Percentiles rank a stretch among this genome's conserved stretches.
phyloP scores from a whole-genome alignment of 306 rosid genomes.

The Malus sylvestris region DNA sequence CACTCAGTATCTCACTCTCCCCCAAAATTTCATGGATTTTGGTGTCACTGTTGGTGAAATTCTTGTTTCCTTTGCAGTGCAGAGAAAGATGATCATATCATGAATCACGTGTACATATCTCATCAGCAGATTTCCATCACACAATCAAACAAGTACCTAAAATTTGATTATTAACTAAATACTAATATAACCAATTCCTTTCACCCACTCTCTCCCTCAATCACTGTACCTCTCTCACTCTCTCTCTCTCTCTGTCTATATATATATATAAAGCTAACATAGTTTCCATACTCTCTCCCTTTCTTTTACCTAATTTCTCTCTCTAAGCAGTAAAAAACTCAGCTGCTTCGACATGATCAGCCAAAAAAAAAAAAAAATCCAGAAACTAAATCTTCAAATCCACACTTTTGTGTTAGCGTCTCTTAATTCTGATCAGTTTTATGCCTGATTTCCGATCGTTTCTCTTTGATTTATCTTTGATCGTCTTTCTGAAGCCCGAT shows the following conservation, averaged over 20 bases:
- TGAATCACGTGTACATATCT: constrained; percentile 58
- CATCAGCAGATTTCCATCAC: constrained; percentile 60
- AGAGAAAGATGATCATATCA: constrained; percentile 36
- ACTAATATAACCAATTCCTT: constrained; percentile 24
- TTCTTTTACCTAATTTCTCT: constrained; percentile 8
- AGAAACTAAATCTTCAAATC: background rate
- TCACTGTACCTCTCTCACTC: constrained; percentile 7
- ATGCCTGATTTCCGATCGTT: background rate
- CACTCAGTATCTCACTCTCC: constrained; percentile 1
- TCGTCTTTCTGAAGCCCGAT: background rate
- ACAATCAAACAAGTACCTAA: constrained; percentile 46
- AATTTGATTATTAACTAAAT: constrained; percentile 15
- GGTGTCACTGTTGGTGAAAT: constrained; percentile 32
- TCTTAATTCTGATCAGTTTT: background rate
- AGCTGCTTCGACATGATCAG: background rate
- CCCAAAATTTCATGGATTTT: constrained; percentile 30
- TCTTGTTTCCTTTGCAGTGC: constrained; percentile 42
- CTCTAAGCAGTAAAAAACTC: constrained; percentile 1
- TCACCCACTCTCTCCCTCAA: constrained; percentile 21
- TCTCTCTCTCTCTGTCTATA: background rate
- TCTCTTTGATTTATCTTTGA: background rate
- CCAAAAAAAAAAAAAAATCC: background rate
- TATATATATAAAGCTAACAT: constrained; percentile 23
- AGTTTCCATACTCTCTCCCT: constrained; percentile 14
- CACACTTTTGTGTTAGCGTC: background rate